Evolutionary conservation across 176 grass and related monocot species (phyloP), one percentile per base, ranked within the genome.

Genomic region (Stipa capillata): DNA sequence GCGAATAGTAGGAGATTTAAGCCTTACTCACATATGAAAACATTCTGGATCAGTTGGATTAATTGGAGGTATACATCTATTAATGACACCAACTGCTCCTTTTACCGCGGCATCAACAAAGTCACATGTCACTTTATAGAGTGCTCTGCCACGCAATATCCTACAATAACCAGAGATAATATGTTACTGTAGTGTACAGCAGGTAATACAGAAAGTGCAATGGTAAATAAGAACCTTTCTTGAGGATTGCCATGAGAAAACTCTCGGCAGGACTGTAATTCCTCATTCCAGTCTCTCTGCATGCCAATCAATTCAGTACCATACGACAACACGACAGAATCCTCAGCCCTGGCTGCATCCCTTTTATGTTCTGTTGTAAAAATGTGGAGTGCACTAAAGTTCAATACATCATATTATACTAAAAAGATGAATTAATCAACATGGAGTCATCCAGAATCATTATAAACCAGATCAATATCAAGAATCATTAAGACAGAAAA

Each of bases 281-380:
- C 96, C 73, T 99, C 97, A 45, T 99, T 99, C 97, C 97, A 99
- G 75, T 99, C 97, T 87, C 97, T 95, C 76, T 99, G 97, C 97
- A 99, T 96, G 67, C 92, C 97, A 91, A 95, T 91, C 65, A 94
- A 86, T 63, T 99, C 97, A 27, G 86, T 95, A 42, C 97, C 97
- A 93, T 89, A 99, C 67, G 97, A 89, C 72, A 99, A 63, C 20
- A 83, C 81, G 33, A 99, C 67, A 37, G 88, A 85, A 55, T 99
- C 97, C 72, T 99, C 97, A 60, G 92, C 90, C 84, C 97, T 93
- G 31, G 92, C 92, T 39, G 92, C 86, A 63, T 99, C 92, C 53
- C 90, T 95, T 81, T 56, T 91, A 80, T 99, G 92, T 11, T 89
- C 97, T 99, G 86, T 83, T 84, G 55, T 20, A 74, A 52, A n/a